phyloP scores from a whole-genome alignment of 2,329 filamentous ascomycete genomes.

The Beauveria medogensis region DNA sequence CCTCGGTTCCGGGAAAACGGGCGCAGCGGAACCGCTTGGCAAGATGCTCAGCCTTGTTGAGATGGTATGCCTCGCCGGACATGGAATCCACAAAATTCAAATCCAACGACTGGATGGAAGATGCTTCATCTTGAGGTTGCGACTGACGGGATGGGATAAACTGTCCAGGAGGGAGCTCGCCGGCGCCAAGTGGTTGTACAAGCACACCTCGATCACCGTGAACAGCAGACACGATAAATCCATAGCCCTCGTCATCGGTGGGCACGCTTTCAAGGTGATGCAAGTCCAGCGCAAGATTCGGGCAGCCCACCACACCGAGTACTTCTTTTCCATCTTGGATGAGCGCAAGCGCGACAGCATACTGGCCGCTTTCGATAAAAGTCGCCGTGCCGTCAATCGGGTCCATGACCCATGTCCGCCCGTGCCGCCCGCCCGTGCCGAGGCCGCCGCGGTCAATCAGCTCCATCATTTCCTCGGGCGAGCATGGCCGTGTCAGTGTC shows the following conservation, averaged over 20 bases:
- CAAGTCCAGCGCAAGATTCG: slow-evolving; percentile 28
- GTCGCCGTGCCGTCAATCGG: slow-evolving; percentile 45
- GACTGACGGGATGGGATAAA: background rate
- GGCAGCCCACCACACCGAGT: slow-evolving; percentile 34
- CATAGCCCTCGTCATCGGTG: background rate
- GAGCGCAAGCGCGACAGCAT: slow-evolving; percentile 41
- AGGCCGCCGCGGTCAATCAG: slow-evolving; percentile 42
- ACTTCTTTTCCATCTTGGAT: slow-evolving; percentile 36
- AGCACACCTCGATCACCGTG: background rate
- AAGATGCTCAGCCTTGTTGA: background rate
- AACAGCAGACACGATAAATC: background rate
- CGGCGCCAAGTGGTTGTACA: background rate
- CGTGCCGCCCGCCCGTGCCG: slow-evolving; percentile 23
- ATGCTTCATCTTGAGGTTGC: background rate
- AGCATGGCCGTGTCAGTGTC: slow-evolving; percentile 26
- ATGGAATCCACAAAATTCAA: background rate
- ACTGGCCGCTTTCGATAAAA: slow-evolving; percentile 37
- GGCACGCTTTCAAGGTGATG: background rate
- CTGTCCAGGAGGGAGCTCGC: background rate
- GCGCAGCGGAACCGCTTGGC: background rate
- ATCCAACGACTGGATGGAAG: background rate
- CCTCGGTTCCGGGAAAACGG: background rate
- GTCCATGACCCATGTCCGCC: slow-evolving; percentile 41
- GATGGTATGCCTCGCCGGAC: background rate
- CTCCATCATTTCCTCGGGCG: slow-evolving; percentile 42